A percentile compares a stretch with the other conserved stretches of the same genome.
Evolutionary conservation across 768 basidiomycete species (phyloP).

Genomic region (Filobasidium floriforme): DNA sequence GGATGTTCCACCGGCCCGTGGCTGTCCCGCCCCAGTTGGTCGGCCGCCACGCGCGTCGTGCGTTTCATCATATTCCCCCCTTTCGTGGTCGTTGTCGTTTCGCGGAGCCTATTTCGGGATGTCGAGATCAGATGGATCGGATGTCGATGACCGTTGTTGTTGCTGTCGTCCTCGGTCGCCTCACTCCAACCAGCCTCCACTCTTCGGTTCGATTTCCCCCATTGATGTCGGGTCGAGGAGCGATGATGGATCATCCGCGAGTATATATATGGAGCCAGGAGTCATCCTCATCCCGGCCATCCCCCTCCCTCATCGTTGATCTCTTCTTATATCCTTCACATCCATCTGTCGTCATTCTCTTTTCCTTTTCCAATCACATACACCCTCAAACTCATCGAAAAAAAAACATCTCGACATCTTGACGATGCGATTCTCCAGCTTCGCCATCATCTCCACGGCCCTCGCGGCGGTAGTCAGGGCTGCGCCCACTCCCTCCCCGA

Average conservation of each 20-base stretch:
- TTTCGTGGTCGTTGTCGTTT: neutral
- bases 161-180: no score
- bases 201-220: no score
- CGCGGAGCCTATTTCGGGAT: neutral
- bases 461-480: neutral
- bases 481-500: slow-evolving; percentile 3
- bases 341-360: neutral
- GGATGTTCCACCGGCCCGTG: no score
- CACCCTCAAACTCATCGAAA: neutral
- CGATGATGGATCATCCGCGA: no score
- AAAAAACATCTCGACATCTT: neutral
- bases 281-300: no score
- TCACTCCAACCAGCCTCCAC: no score
- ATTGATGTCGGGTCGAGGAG: no score
- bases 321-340: neutral
- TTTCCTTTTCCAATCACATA: neutral
- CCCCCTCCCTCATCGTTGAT: no score
- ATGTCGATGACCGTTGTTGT: no score
- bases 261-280: no score
- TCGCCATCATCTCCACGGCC: neutral
- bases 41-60: neutral
- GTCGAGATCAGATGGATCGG: neutral
- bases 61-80: neutral
- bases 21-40: no score
- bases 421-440: neutral